Evolutionary conservation across 169 alveolate species (phyloP).

Genomic region (Eimeria sp.): DNA sequence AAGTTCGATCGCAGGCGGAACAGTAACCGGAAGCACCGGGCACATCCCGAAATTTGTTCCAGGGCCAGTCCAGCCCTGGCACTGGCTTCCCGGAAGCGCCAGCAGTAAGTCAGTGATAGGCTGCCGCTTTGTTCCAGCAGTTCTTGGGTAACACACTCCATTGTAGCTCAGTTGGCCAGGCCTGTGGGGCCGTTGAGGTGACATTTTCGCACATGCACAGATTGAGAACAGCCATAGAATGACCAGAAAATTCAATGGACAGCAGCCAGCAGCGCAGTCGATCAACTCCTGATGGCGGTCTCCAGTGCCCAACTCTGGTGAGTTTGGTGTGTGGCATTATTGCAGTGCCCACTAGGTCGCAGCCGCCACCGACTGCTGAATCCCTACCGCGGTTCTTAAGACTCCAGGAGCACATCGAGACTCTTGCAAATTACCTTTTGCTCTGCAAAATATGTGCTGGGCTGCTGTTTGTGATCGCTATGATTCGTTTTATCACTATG

Average conservation of each 20-base stretch:
- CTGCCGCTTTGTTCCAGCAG: not conserved
- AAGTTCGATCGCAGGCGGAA: constrained; percentile 8
- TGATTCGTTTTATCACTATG: constrained; percentile 65
- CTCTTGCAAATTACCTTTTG: constrained; percentile 34
- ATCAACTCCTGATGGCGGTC: not conserved
- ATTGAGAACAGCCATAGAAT: not conserved
- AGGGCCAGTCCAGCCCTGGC: constrained; percentile 78
- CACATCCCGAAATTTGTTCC: constrained; percentile 62
- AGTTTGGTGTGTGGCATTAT: not conserved
- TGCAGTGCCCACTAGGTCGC: constrained; percentile 57
- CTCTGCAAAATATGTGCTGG: constrained; percentile 64
- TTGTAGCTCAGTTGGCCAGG: not conserved
- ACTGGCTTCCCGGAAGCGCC: constrained; percentile 71
- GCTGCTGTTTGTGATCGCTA: constrained; percentile 26
- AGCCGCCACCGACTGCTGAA: constrained; percentile 80
- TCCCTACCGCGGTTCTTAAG: constrained; percentile 68
- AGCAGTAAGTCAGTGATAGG: constrained; percentile 1
- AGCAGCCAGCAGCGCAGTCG: not conserved
- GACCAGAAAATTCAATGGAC: too few species aligned
- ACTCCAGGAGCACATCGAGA: constrained; percentile 68
- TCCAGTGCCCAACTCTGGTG: not conserved
- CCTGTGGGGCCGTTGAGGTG: not conserved
- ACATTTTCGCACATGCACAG: not conserved
- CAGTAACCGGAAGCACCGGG: constrained; percentile 22
- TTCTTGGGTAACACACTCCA: not conserved